Base-by-base conservation (phyloP, 1,284 basidiomycete species). In the Puccinia coronata region DNA sequence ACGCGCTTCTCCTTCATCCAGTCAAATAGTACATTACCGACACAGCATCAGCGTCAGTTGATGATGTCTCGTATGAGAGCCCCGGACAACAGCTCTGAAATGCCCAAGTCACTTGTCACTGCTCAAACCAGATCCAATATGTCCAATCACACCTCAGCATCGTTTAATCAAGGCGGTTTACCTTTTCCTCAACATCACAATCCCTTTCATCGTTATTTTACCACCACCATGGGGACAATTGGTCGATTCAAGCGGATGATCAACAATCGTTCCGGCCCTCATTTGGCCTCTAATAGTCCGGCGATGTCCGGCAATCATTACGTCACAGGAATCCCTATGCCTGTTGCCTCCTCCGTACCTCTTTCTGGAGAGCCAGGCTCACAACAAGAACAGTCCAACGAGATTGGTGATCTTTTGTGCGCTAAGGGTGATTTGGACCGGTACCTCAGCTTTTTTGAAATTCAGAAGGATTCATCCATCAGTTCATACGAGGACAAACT, bases 181-280 rank as follows among this genome's bases (percentile, higher is more conserved):
- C 41, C 65, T 9, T 82, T 80, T 57, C 83, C 82, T 31, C 81
- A 80, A 55, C 80, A 83, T 14, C 82, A 83, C 65, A 82, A 82
- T 75, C 82, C 83, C 36, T 65, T 85, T 41, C 83, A 84, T 1
- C 82, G 83, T 41, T 82, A 82, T 41, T 80, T 85, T 59, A 82
- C 83, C 18, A 82, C 78, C 12, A 84, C 85, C 1, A 77, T 85
- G 23, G 84, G 84, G 0, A 83, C 84, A 2, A 63, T 85, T 41
- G 84, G 84, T 5, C 81, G 83, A 18, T 82, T 84, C 82, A 84
- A 83, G 80, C 82, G 84, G 1, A 84, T 83, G 82, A 81, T 83
- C 23, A 83, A 82, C 28, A 81, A 82, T 39, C 69, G 82, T 1
- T 71, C 51, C 36, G 69, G 67, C 39, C 63, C 71, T 57, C 59